These are phyloP conservation scores for Daphne laureola DNA, from an alignment of 441 rosid genomes.

Conservation along the genomic window DNA sequence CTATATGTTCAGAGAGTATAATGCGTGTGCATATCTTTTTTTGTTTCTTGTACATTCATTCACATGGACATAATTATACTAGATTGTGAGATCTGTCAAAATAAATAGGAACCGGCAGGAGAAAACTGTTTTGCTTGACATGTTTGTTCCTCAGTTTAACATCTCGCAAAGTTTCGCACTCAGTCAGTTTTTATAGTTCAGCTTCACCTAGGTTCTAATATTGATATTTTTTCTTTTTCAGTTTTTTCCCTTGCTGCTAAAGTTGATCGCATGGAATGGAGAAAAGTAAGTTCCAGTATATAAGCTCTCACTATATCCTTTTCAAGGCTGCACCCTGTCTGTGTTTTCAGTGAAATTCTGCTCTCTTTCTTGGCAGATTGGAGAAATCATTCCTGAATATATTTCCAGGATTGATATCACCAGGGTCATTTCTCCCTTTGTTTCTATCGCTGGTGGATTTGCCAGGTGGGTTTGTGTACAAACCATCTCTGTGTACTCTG, in stretches of 20 bases:
- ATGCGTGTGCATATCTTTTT: no score
- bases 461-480: constrained; percentile 55
- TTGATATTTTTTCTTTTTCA: constrained; percentile 25
- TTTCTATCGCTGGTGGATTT: constrained; percentile 84
- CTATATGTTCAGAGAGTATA: no score
- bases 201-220: no score
- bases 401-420: constrained; percentile 75
- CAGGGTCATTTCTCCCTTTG: constrained; percentile 89
- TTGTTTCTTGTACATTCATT: no score
- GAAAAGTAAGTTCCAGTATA: constrained; percentile 52
- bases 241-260: constrained; percentile 92
- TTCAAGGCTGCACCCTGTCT: neutral
- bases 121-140: no score
- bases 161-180: no score
- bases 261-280: constrained; percentile 94
- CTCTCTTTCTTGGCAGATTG: constrained; percentile 39
- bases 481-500: no score
- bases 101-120: no score
- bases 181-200: no score
- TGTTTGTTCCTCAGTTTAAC: no score
- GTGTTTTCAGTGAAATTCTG: neutral
- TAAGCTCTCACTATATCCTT: constrained; percentile 4
- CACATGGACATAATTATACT: no score
- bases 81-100: no score
- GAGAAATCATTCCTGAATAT: constrained; percentile 68